Percentiles rank a stretch among this genome's conserved stretches.
phyloP scores from a whole-genome alignment of 2,329 filamentous ascomycete species.

The Colletotrichum echinochloae region DNA sequence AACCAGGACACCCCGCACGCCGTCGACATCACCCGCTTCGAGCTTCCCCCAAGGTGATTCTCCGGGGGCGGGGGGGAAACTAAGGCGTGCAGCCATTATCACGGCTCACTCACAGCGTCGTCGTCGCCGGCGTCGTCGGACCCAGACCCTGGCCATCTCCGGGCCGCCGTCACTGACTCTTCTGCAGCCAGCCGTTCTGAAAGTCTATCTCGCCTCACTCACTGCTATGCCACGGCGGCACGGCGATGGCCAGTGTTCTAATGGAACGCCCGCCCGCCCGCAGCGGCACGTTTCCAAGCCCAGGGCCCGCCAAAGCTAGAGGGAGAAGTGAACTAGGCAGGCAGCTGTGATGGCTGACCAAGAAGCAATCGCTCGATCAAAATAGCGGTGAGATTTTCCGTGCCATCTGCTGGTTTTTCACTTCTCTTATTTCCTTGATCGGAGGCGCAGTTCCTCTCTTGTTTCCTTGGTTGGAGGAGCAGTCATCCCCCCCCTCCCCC shows the following conservation, averaged over 20 bases:
- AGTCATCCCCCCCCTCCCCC: no score
- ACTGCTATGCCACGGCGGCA: not conserved
- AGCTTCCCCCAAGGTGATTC: slow-evolving; percentile 19
- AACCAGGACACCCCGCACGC: slow-evolving; percentile 9
- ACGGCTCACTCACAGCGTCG: not conserved
- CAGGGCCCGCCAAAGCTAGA: slow-evolving; percentile 10
- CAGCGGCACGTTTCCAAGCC: not conserved
- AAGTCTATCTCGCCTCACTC: not conserved
- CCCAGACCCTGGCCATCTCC: slow-evolving; percentile 11
- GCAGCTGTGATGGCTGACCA: slow-evolving; percentile 19
- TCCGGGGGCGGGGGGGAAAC: not conserved
- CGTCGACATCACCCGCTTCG: slow-evolving; percentile 5
- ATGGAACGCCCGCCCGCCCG: not conserved
- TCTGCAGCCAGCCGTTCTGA: slow-evolving; percentile 13
- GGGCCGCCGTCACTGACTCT: slow-evolving; percentile 11
- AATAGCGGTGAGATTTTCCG: slow-evolving; percentile 36
- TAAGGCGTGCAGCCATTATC: slow-evolving; percentile 10
- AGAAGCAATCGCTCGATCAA: slow-evolving; percentile 4
- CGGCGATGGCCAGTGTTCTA: not conserved
- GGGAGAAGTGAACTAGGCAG: not conserved
- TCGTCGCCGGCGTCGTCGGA: not conserved
- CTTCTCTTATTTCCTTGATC: no score
- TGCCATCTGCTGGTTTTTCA: slow-evolving; percentile 8
- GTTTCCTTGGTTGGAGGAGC: no score
- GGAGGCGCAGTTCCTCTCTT: no score